These are phyloP conservation scores for Massarina eburnea DNA, from an alignment of 2,329 filamentous ascomycete genomes.

Conservation along the genomic window DNA sequence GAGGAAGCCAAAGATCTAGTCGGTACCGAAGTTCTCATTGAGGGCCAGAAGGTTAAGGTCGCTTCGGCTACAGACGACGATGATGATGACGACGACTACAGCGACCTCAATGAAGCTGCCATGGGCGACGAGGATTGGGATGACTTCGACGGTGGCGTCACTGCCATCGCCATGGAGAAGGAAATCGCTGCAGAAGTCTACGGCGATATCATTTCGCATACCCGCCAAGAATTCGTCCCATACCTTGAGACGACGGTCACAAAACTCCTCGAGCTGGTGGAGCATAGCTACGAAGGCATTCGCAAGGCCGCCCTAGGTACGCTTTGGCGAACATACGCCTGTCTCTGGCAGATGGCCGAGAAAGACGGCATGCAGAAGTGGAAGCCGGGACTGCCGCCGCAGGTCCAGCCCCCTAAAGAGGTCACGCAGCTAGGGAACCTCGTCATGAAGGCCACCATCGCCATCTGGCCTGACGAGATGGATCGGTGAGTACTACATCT, in stretches of 20 bases:
- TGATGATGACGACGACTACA: constrained; percentile 57
- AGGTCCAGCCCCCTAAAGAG: constrained; percentile 75
- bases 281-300: constrained; percentile 90
- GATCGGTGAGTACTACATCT: constrained; percentile 73
- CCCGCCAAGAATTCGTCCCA: constrained; percentile 75
- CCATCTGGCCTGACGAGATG: constrained; percentile 84
- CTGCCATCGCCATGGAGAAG: constrained; percentile 90
- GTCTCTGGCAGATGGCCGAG: constrained; percentile 85
- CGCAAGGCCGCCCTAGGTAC: constrained; percentile 90
- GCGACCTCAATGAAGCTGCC: constrained; percentile 54
- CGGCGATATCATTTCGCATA: constrained; percentile 87
- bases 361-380: constrained; percentile 78
- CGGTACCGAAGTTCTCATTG: constrained; percentile 74
- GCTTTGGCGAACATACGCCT: constrained; percentile 89
- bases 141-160: constrained; percentile 79
- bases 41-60: constrained; percentile 83
- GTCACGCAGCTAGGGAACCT: constrained; percentile 84
- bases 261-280: constrained; percentile 75
- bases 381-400: constrained; percentile 82
- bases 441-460: constrained; percentile 80
- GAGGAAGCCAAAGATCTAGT: constrained; percentile 74
- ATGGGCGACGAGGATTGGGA: constrained; percentile 83
- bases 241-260: constrained; percentile 90
- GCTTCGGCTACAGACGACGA: constrained; percentile 62
- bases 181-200: constrained; percentile 95